phyloP scores from a whole-genome alignment of 2,329 filamentous ascomycete species.

The Pseudogymnoascus sp. region DNA sequence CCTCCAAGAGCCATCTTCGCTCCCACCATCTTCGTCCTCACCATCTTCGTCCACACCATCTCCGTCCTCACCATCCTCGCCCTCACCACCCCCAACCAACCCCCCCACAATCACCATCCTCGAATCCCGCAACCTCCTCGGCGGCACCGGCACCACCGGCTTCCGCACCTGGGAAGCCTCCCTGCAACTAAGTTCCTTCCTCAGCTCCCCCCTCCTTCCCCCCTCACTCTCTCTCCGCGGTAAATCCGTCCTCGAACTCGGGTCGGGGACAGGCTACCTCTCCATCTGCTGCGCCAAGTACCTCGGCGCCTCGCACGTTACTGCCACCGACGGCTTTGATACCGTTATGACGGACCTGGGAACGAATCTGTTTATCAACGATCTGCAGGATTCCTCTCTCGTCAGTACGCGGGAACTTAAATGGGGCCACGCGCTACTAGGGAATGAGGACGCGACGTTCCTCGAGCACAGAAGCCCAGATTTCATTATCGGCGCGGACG shows the following conservation, averaged over 20 bases:
- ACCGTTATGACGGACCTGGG: slow-evolving; percentile 59
- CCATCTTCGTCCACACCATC: neutral
- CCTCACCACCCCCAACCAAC: neutral
- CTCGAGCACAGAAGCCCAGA: slow-evolving; percentile 40
- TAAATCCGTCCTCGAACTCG: slow-evolving; percentile 61
- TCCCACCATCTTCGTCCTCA: neutral
- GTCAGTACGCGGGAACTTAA: slow-evolving; percentile 47
- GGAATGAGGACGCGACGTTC: slow-evolving; percentile 26
- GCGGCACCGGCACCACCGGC: slow-evolving; percentile 64
- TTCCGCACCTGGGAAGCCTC: slow-evolving; percentile 76
- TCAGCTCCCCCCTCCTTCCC: slow-evolving; percentile 35
- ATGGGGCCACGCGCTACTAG: slow-evolving; percentile 32
- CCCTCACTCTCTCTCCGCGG: slow-evolving; percentile 32
- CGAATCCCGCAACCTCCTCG: slow-evolving; percentile 60
- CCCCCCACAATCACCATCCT: slow-evolving; percentile 48
- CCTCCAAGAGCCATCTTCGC: neutral
- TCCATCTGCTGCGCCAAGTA: slow-evolving; percentile 65
- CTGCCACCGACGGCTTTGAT: slow-evolving; percentile 67
- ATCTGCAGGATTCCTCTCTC: slow-evolving; percentile 44
- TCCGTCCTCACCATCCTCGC: neutral
- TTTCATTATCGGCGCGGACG: slow-evolving; percentile 64
- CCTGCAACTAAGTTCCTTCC: slow-evolving; percentile 61
- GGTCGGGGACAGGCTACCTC: slow-evolving; percentile 67
- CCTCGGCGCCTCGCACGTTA: slow-evolving; percentile 48
- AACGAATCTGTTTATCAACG: slow-evolving; percentile 61